A percentile compares a stretch with the other conserved stretches of the same genome.
Conservation (phyloP, 495 filamentous ascomycete species). For the Aspergillus carlsbadensis region DNA sequence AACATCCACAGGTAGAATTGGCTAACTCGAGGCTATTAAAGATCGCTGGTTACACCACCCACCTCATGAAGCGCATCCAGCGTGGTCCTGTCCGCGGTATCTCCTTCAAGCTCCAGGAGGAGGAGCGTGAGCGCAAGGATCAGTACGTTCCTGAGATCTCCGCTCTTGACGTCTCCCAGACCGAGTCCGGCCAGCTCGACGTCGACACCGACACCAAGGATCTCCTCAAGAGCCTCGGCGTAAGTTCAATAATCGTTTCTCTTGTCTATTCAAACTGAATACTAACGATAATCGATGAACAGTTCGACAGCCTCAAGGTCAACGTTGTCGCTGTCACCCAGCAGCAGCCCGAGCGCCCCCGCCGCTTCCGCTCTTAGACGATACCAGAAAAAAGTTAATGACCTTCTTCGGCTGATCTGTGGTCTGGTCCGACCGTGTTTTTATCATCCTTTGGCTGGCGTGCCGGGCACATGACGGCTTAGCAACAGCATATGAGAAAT, state of each 20-base stretch:
- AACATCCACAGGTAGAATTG: background rate
- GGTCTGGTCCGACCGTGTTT: conserved; percentile 29
- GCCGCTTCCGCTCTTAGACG: conserved; percentile 49
- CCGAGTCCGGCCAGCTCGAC: conserved; percentile 88
- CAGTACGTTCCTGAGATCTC: conserved; percentile 99
- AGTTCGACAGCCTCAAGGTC: conserved; percentile 98
- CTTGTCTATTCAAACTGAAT: background rate
- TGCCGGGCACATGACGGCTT: conserved; percentile 33
- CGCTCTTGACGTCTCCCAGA: conserved; percentile 93
- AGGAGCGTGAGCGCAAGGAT: conserved; percentile 99
- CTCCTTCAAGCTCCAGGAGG: conserved; percentile 99
- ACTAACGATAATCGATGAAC: background rate
- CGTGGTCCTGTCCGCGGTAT: conserved; percentile 98
- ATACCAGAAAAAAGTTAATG: conserved; percentile 25
- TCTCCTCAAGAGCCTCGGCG: conserved; percentile 94
- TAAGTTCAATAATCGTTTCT: conserved; percentile 52
- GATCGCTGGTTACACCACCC: conserved; percentile 98
- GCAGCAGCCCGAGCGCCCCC: conserved; percentile 82
- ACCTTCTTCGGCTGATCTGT: conserved; percentile 36
- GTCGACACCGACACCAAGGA: conserved; percentile 98
- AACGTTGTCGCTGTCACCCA: conserved; percentile 87
- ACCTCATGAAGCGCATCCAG: conserved; percentile 95
- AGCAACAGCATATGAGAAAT: conserved; percentile 48
- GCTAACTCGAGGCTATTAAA: conserved; percentile 27
- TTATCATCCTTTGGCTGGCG: conserved; percentile 14